A percentile compares a stretch with the other conserved stretches of the same genome.
phyloP scores from a whole-genome alignment of 768 basidiomycete genomes.

The Agaricus bisporus region DNA sequence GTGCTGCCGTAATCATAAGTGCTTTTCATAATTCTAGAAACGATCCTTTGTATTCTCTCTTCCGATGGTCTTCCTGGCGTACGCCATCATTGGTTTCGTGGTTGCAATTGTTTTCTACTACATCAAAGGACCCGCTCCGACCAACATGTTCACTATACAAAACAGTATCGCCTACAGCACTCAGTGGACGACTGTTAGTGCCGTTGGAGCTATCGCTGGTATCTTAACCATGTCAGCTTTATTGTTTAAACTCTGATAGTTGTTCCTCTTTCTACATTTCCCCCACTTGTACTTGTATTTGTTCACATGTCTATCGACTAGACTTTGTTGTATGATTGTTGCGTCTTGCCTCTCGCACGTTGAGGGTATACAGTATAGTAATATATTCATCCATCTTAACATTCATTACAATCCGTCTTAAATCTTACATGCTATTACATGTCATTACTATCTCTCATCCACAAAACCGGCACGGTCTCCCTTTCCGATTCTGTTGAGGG shows the following conservation, averaged over 20 bases:
- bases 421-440: too few species aligned
- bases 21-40: constrained; percentile 28
- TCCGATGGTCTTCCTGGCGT: constrained; percentile 68
- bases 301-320: background rate
- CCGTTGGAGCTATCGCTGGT: constrained; percentile 57
- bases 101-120: constrained; percentile 61
- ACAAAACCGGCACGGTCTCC: constrained; percentile 34
- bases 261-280: background rate
- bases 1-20: background rate
- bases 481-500: constrained; percentile 39
- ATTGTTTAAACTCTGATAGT: constrained; percentile 18
- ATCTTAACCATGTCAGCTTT: constrained; percentile 50
- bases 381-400: too few species aligned
- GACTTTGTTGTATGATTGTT: too few species aligned
- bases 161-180: background rate
- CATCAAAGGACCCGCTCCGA: constrained; percentile 43
- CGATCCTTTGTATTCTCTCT: constrained; percentile 63
- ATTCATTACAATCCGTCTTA: too few species aligned
- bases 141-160: constrained; percentile 21
- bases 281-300: background rate
- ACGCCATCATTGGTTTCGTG: constrained; percentile 64
- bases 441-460: constrained; percentile 20
- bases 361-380: too few species aligned
- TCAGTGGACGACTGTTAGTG: constrained; percentile 55
- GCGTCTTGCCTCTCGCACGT: too few species aligned